Conservation (phyloP, 2,329 filamentous ascomycete genomes). For the Clonostachys solani region DNA sequence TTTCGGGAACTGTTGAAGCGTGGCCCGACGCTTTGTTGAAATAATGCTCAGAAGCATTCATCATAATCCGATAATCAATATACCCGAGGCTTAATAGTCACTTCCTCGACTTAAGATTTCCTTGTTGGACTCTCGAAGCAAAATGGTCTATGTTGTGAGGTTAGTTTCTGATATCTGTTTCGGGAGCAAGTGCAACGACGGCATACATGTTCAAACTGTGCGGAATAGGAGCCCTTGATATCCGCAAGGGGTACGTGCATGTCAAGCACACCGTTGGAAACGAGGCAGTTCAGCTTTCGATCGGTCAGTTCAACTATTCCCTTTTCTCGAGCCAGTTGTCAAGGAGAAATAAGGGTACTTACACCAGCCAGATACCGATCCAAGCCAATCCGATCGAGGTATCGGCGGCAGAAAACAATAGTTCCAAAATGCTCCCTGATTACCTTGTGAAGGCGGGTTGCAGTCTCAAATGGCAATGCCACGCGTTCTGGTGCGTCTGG, state of each 20-base stretch:
- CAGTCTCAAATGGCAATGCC: slow-evolving; percentile 40
- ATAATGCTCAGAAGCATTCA: too few relatives aligned
- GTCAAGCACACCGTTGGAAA: slow-evolving; percentile 53
- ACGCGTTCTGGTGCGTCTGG: slow-evolving; percentile 25
- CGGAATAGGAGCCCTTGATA: slow-evolving; percentile 55
- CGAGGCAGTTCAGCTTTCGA: slow-evolving; percentile 48
- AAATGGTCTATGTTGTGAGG: slow-evolving; percentile 31
- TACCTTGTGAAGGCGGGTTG: slow-evolving; percentile 50
- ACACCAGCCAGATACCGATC: slow-evolving; percentile 55
- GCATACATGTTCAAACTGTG: slow-evolving; percentile 56
- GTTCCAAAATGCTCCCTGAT: slow-evolving; percentile 61
- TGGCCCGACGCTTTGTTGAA: too few relatives aligned
- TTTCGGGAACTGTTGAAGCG: too few relatives aligned
- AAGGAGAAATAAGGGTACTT: slow-evolving; percentile 12
- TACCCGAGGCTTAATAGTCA: slow-evolving; percentile 35
- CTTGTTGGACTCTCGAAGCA: slow-evolving; percentile 37
- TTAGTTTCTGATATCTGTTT: slow-evolving; percentile 4
- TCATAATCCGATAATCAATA: too few relatives aligned
- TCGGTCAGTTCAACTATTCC: neutral
- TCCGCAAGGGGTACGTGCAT: slow-evolving; percentile 53
- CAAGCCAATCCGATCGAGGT: slow-evolving; percentile 58
- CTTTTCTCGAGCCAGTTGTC: neutral
- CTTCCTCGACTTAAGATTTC: slow-evolving; percentile 48
- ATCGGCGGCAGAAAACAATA: slow-evolving; percentile 56
- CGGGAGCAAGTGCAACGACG: neutral